These are phyloP conservation scores for Discostella pseudostelligera DNA, from an alignment of 108 stramenopile species.

Conservation along the genomic window DNA sequence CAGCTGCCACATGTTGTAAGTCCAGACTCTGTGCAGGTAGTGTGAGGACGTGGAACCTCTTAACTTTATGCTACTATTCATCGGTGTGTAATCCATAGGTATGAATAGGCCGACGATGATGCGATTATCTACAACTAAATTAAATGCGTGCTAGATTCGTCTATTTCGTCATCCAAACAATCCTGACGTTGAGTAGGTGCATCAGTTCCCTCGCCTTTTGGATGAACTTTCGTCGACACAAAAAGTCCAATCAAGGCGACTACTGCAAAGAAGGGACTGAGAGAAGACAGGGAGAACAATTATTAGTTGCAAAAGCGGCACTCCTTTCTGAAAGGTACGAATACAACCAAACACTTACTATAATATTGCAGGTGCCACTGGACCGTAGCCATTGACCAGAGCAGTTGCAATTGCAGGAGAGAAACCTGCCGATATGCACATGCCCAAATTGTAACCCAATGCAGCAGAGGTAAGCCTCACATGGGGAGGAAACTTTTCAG, in stretches of 20 bases:
- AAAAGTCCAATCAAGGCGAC: constrained; percentile 55
- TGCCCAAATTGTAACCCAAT: constrained; percentile 65
- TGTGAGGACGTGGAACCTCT: too few relatives aligned
- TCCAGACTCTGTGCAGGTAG: too few relatives aligned
- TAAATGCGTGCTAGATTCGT: neutral
- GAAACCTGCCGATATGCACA: constrained; percentile 59
- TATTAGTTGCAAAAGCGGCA: neutral
- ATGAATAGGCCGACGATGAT: too few relatives aligned
- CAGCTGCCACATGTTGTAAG: too few relatives aligned
- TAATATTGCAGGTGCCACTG: constrained; percentile 51
- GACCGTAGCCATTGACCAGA: constrained; percentile 38
- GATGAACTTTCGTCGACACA: constrained; percentile 16
- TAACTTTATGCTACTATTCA: too few relatives aligned
- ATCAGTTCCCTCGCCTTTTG: neutral
- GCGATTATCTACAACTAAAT: neutral
- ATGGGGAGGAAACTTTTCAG: constrained; percentile 63
- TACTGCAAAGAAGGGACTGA: constrained; percentile 33
- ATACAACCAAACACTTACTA: constrained; percentile 14
- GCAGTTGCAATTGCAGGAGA: constrained; percentile 63
- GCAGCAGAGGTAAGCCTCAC: constrained; percentile 59
- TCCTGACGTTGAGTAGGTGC: neutral
- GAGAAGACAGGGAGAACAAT: neutral
- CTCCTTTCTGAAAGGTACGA: neutral
- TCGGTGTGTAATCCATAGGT: too few relatives aligned
- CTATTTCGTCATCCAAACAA: neutral